Evolutionary conservation across 192 early-diverging fungal species (phyloP).

Genomic region (Mortierella alpina): DNA sequence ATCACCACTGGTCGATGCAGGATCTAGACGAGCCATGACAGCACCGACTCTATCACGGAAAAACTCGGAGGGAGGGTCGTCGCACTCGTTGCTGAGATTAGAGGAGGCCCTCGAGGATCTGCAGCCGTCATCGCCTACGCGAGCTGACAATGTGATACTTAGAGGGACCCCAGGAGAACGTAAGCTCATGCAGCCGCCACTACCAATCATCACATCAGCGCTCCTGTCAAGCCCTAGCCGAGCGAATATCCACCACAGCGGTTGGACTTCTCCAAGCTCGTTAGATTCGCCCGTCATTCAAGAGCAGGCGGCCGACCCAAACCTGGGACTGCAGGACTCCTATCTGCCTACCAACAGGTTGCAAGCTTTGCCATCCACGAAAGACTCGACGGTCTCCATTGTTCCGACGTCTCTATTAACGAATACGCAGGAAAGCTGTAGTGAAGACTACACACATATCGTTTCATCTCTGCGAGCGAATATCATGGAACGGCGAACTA

Average conservation of each 20-base stretch:
- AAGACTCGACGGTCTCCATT: too few species aligned
- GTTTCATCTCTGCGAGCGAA: too few species aligned
- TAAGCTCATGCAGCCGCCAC: slow-evolving; percentile 3
- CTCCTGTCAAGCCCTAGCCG: slow-evolving; percentile 1
- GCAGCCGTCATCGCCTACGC: not conserved
- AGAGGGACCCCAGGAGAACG: slow-evolving; percentile 3
- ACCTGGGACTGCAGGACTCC: too few species aligned
- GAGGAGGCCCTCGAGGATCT: not conserved
- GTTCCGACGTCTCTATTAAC: too few species aligned
- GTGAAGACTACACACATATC: too few species aligned
- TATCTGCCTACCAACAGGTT: too few species aligned
- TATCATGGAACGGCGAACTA: too few species aligned
- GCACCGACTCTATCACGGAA: not conserved
- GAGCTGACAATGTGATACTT: not conserved
- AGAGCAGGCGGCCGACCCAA: not conserved
- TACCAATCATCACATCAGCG: slow-evolving; percentile 3
- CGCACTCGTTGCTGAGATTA: not conserved
- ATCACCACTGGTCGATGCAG: not conserved
- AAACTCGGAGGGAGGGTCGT: slow-evolving; percentile 1
- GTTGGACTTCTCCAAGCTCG: not conserved
- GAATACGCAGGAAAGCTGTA: too few species aligned
- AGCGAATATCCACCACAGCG: not conserved
- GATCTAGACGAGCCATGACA: not conserved
- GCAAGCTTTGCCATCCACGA: too few species aligned
- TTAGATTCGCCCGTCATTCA: not conserved